These are phyloP conservation scores for Huntiella bhutanensis DNA, from an alignment of 2,329 filamentous ascomycete species.

Conservation along the genomic window DNA sequence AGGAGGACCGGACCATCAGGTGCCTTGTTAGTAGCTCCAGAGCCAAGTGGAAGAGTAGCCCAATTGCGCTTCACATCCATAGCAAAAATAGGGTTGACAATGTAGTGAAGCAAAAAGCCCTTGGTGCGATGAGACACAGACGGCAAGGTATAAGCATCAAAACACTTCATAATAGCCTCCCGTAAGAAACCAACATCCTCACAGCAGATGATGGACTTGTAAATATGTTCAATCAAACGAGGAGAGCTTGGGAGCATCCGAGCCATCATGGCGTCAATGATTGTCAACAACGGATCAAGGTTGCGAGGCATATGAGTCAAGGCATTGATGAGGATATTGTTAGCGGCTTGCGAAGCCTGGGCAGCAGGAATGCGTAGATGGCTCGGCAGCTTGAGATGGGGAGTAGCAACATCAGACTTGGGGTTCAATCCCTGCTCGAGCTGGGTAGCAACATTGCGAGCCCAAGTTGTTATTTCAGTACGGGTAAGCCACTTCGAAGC, in stretches of 20 bases:
- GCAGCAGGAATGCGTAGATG: slow-evolving; percentile 66
- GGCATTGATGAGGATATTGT: slow-evolving; percentile 70
- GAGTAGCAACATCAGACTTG: slow-evolving; percentile 31
- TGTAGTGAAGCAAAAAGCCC: slow-evolving; percentile 74
- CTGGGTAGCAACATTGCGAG: slow-evolving; percentile 52
- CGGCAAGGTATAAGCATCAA: slow-evolving; percentile 71
- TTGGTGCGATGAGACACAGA: slow-evolving; percentile 74
- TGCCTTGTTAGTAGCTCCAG: slow-evolving; percentile 22
- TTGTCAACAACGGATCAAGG: slow-evolving; percentile 63
- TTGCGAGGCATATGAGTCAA: slow-evolving; percentile 57
- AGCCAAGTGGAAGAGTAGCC: slow-evolving; percentile 20
- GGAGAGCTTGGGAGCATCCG: slow-evolving; percentile 67
- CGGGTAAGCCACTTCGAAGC: slow-evolving; percentile 55
- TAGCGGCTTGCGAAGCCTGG: slow-evolving; percentile 45
- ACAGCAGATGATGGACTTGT: slow-evolving; percentile 63
- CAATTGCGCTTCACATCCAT: slow-evolving; percentile 88
- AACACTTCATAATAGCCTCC: slow-evolving; percentile 60
- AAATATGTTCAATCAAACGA: slow-evolving; percentile 64
- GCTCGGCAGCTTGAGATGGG: slow-evolving; percentile 48
- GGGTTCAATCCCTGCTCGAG: slow-evolving; percentile 36
- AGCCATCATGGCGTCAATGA: slow-evolving; percentile 68
- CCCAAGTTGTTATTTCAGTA: slow-evolving; percentile 39
- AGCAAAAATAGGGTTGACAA: slow-evolving; percentile 89
- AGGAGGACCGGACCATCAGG: slow-evolving; percentile 46
- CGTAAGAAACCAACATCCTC: slow-evolving; percentile 76